phyloP scores from a whole-genome alignment of 1,139 yeast species.

The Ogataea hybrid region DNA sequence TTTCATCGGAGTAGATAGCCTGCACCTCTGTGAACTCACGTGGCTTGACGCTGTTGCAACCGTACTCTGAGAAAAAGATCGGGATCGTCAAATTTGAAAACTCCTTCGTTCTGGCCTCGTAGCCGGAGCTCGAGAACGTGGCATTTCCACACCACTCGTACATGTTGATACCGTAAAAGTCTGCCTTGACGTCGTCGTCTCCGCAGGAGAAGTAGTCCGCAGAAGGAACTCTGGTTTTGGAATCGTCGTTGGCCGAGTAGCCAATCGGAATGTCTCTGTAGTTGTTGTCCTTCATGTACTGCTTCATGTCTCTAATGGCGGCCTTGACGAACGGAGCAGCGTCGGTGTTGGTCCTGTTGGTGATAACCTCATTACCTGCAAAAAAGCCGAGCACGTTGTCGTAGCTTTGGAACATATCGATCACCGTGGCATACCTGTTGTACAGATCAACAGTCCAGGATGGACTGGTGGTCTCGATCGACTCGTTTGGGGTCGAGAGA shows the following conservation, averaged over 20 bases:
- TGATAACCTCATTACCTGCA: conserved; percentile 82
- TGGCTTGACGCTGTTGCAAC: conserved; percentile 64
- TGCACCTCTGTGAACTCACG: conserved; percentile 71
- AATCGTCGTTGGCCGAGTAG: conserved; percentile 77
- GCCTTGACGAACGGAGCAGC: conserved; percentile 83
- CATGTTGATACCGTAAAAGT: conserved; percentile 92
- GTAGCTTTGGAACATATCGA: conserved; percentile 62
- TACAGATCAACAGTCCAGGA: conserved; percentile 59
- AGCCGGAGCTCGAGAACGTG: conserved; percentile 65
- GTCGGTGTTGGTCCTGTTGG: conserved; percentile 61
- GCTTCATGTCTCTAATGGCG: conserved; percentile 73
- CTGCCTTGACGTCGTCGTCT: conserved; percentile 62
- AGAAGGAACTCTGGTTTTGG: conserved; percentile 59
- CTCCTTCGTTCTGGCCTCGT: conserved; percentile 67
- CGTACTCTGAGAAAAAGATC: conserved; percentile 76
- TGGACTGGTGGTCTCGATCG: conserved; percentile 62
- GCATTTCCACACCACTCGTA: conserved; percentile 94
- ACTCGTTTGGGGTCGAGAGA: conserved; percentile 63
- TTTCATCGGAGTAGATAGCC: conserved; percentile 55
- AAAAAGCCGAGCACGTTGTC: conserved; percentile 75
- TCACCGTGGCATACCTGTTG: conserved; percentile 62
- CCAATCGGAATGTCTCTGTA: conserved; percentile 77
- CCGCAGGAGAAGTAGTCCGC: conserved; percentile 82
- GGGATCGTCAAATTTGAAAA: conserved; percentile 69
- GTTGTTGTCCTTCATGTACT: conserved; percentile 55